Conservation (phyloP, 2,329 filamentous ascomycete species). For the Alternaria atra region DNA sequence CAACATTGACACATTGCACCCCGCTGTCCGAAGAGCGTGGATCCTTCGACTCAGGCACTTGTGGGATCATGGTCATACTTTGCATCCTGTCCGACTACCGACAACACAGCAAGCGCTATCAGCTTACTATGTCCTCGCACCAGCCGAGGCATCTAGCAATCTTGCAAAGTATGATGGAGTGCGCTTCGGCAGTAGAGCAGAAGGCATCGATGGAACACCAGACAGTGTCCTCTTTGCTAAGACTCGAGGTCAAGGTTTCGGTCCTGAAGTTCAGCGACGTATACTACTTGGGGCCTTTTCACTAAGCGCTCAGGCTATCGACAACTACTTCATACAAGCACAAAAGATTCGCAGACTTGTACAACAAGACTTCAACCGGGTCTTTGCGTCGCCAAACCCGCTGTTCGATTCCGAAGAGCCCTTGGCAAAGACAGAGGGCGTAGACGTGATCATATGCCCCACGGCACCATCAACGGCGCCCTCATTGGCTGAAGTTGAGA, state of each 20-base stretch:
- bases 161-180: constrained; percentile 96
- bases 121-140: constrained; percentile 94
- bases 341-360: constrained; percentile 87
- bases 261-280: constrained; percentile 82
- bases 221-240: constrained; percentile 70
- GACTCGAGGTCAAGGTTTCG: constrained; percentile 78
- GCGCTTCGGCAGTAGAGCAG: constrained; percentile 76
- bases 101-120: constrained; percentile 85
- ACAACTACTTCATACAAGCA: constrained; percentile 96
- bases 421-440: constrained; percentile 62
- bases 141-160: constrained; percentile 94
- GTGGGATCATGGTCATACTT: constrained; percentile 69
- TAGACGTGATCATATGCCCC: constrained; percentile 88
- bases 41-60: constrained; percentile 67
- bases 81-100: constrained; percentile 82
- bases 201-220: constrained; percentile 64
- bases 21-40: constrained; percentile 76
- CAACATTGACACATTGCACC: constrained; percentile 82
- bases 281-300: constrained; percentile 91
- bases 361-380: constrained; percentile 82
- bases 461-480: constrained; percentile 84
- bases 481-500: constrained; percentile 65
- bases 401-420: constrained; percentile 57
- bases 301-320: constrained; percentile 86
- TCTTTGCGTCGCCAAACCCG: constrained; percentile 76